Conservation (phyloP, 2,329 filamentous ascomycete genomes). For the Xylariaceae sp. region DNA sequence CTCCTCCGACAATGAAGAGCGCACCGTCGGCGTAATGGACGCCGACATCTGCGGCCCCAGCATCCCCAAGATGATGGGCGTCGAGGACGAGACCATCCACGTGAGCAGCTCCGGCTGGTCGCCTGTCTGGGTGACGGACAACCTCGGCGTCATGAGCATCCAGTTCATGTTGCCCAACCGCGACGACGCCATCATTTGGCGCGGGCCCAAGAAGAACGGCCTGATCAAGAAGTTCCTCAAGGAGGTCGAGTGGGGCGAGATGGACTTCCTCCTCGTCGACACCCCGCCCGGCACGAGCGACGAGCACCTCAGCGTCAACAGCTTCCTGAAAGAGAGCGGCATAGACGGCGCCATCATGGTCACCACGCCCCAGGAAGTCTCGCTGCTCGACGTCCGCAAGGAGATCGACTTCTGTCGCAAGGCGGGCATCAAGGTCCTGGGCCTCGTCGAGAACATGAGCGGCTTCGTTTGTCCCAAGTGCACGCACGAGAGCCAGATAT, state of each 20-base stretch:
- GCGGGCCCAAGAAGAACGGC: constrained; percentile 97
- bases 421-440: constrained; percentile 81
- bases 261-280: constrained; percentile 90
- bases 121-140: constrained; percentile 92
- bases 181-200: constrained; percentile 95
- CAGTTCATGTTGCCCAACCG: constrained; percentile 95
- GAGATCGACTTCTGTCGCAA: constrained; percentile 98
- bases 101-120: constrained; percentile 85
- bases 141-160: constrained; percentile 92
- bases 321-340: constrained; percentile 81
- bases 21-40: constrained; percentile 90
- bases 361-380: constrained; percentile 92
- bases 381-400: constrained; percentile 86
- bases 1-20: constrained; percentile 74
- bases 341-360: constrained; percentile 92
- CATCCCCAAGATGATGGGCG: constrained; percentile 99
- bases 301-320: constrained; percentile 91
- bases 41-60: constrained; percentile 95
- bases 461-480: constrained; percentile 95
- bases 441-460: constrained; percentile 96
- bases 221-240: constrained; percentile 97
- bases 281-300: constrained; percentile 94
- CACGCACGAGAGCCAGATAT: constrained; percentile 76
- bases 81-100: constrained; percentile 89
- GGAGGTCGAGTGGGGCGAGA: constrained; percentile 94